Percentiles rank a stretch among this genome's conserved stretches.
These are phyloP conservation scores for Phaffia australis DNA, from an alignment of 768 basidiomycete species.

Conservation along the genomic window DNA sequence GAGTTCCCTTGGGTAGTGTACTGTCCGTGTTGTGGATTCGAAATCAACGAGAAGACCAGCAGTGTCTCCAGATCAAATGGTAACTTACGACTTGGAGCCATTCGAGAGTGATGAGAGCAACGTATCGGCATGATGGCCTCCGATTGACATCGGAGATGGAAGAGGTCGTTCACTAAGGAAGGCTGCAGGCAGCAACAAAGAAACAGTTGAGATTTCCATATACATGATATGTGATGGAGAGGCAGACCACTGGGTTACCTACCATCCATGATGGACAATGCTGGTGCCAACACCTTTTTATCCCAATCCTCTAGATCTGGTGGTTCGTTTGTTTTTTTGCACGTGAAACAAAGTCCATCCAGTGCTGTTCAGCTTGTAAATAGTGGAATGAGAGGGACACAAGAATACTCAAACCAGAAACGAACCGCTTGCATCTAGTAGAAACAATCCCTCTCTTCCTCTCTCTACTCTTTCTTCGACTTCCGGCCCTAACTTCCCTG, in stretches of 20 bases:
- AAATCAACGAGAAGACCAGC: too few relatives aligned
- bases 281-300: conserved; percentile 18
- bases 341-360: too few relatives aligned
- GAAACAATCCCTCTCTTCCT: conserved; percentile 16
- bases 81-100: background rate
- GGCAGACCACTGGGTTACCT: background rate
- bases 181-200: conserved; percentile 2
- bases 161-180: conserved; percentile 1
- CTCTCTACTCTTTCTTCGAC: conserved; percentile 13
- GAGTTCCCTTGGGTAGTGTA: background rate
- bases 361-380: too few relatives aligned
- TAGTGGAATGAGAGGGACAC: background rate
- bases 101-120: background rate
- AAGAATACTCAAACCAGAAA: background rate
- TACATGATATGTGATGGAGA: background rate
- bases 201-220: too few relatives aligned
- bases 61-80: too few relatives aligned
- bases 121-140: background rate
- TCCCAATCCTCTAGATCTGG: conserved; percentile 17
- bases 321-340: too few relatives aligned
- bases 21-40: background rate
- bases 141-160: background rate
- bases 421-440: conserved; percentile 18
- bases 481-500: conserved; percentile 53
- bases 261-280: conserved; percentile 18